Evolutionary conservation across 2,329 filamentous ascomycete genomes (phyloP).

Genomic region (Xylaria sp.): DNA sequence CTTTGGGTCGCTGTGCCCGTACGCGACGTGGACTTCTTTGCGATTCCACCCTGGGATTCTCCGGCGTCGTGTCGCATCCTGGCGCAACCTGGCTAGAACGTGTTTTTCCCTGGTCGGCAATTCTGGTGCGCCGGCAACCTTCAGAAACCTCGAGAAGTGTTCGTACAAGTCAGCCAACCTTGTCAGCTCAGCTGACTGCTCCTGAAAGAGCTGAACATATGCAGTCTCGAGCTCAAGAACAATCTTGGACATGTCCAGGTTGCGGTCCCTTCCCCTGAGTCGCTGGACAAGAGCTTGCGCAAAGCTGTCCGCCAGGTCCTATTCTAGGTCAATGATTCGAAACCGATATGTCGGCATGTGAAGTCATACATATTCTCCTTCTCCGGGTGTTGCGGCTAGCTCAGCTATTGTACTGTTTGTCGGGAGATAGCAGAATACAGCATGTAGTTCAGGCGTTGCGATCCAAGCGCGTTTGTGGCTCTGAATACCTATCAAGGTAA

Average conservation of each 20-base stretch:
- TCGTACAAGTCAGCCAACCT: constrained; percentile 15
- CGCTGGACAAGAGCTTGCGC: not conserved
- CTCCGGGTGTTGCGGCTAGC: not conserved
- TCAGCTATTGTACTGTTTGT: not conserved
- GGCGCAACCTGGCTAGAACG: constrained; percentile 6
- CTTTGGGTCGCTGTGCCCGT: not conserved
- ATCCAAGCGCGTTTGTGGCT: not conserved
- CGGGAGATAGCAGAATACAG: constrained; percentile 7
- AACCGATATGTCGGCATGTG: too few relatives aligned
- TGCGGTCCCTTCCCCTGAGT: not conserved
- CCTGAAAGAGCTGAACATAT: constrained; percentile 5
- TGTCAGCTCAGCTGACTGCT: constrained; percentile 3
- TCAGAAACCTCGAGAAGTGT: constrained; percentile 16
- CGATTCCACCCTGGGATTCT: constrained; percentile 5
- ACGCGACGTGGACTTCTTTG: not conserved
- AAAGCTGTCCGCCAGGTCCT: not conserved
- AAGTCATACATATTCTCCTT: not conserved
- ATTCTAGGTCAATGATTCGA: not conserved
- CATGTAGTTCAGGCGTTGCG: constrained; percentile 1
- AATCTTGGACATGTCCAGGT: not conserved
- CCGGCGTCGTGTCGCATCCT: not conserved
- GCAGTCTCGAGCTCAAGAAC: not conserved
- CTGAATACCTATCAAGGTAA: not conserved
- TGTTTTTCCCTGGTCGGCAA: constrained; percentile 8
- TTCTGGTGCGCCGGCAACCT: constrained; percentile 10